Conservation (phyloP, 345 rosid genomes). For the Lagerstroemia speciosa region DNA sequence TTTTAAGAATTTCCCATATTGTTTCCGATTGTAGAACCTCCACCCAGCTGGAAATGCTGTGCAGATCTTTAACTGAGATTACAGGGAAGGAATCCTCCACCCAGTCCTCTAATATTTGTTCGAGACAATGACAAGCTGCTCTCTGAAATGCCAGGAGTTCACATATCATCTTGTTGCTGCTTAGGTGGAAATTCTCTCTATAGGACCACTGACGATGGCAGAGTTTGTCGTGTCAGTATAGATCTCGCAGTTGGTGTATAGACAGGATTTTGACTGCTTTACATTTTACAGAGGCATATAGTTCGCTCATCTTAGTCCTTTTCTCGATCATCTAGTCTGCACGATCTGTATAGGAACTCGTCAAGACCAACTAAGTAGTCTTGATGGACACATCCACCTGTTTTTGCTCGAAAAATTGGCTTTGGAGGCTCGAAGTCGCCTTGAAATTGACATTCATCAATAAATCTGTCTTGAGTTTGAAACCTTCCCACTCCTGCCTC, state of each 20-base stretch:
- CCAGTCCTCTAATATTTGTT: background rate
- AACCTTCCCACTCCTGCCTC: too few relatives aligned
- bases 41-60: conserved; percentile 64
- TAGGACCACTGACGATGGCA: background rate
- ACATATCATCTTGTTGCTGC: conserved; percentile 3
- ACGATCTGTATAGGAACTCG: too few relatives aligned
- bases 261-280: conserved; percentile 6
- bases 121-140: conserved; percentile 5
- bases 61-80: conserved; percentile 56
- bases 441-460: too few relatives aligned
- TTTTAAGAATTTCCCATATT: background rate
- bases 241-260: background rate
- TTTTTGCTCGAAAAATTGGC: too few relatives aligned
- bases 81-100: conserved; percentile 1
- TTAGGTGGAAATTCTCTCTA: background rate
- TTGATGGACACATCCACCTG: too few relatives aligned
- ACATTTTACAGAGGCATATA: background rate
- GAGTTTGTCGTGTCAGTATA: background rate
- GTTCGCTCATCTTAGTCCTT: too few relatives aligned
- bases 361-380: too few relatives aligned
- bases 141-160: background rate
- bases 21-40: conserved; percentile 46
- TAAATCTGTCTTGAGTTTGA: too few relatives aligned
- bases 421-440: too few relatives aligned
- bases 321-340: too few relatives aligned